Evolutionary conservation across 2,329 filamentous ascomycete genomes (phyloP), one percentile per base, ranked within the genome.

Genomic region (Aureobasidium sp.): DNA sequence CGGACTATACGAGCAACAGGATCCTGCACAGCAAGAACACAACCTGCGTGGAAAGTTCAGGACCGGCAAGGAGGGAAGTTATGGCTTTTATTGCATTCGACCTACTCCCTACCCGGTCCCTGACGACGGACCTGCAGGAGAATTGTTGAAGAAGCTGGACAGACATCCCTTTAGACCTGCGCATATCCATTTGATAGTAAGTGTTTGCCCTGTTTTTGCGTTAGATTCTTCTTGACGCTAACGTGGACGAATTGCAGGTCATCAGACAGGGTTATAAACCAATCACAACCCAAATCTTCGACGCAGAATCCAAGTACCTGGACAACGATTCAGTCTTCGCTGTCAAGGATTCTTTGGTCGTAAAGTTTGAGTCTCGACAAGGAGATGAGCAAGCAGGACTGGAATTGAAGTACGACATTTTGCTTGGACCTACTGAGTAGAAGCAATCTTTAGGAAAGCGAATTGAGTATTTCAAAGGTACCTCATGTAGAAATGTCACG

Each of bases 201-300:
- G 57, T 44, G 3, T 41, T 3, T 21, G 21, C 21, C 21, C 21
- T 21, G 21, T 21, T 15, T 7, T 16, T 48, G 5, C 8, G 13
- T n/a, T 3, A 27, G 6, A 3, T 16, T 21, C 30, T 7, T 21
- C 2, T 44, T n/a, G 62, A 3, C 62, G n/a, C 30, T 55, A n/a
- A 55, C 7, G 5, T 25, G 3, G 27, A 10, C 1, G 2, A 6
- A 30, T 15, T 15, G 3, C 39, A 65, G 64, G 60, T 81, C 71
- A 78, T 79, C 32, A 77, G 79, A 13, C 78, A 81, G 2, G 82
- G 81, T 8, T 86, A 87, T 76, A 87, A 85, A 68, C 79, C 86
- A 0, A 80, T 95, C 52, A 88, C 86, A 0, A 91, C 89, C 1
- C 89, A 94, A 72, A 85, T 94, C 61, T 93, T 91, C 70, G 88